Evolutionary conservation across 306 rosid genomes (phyloP), one percentile per base, ranked within the genome.

Genomic region (Cicer judaicum): DNA sequence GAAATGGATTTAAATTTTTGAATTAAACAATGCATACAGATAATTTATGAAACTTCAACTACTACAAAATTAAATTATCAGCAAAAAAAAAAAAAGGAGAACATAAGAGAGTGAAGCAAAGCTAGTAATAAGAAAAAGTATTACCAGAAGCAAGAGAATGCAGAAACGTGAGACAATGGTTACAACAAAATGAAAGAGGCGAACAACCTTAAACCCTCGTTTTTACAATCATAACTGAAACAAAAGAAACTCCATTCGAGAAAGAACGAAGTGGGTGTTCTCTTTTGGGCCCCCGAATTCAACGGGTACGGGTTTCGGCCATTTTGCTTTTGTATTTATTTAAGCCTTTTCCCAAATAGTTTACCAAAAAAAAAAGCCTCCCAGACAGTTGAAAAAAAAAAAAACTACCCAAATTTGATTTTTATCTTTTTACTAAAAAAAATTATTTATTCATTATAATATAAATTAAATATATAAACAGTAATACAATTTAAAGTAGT

Each of bases 171-270:
- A 7, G 4, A 21, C n/a, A 38, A 48, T 29, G 34, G 34, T 29
- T 29, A 3, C 34, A 2, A 29, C 34, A 3, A 29, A 29, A 29
- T 29, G 65, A 43, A 10, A 52, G 74, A 54, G n/a, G 43, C 43
- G 7, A 34, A n/a, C 7, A 74, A 41, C 72, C 62, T 70, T 81
- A 76, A 81, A 76, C 85, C 85, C 85, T 81, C 56, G 12, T 59
- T 73, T 57, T 48, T 64, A 41, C 9, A 55, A 11, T 53, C 68
- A 56, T 15, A 2, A 1, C 8, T 4, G 10, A 29, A 29, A 29
- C 34, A 29, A 29, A 29, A 29, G 18, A 29, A 61, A 73, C 19
- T 7, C 8, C 21, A 14, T 7, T 9, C 1, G 7, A 14, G 21
- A 52, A 54, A 29, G 4, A 54, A 54, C 34, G 36, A 16, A 8